Base-by-base conservation (phyloP, 495 filamentous ascomycete species). In the Penicillium macrosclerotiorum region DNA sequence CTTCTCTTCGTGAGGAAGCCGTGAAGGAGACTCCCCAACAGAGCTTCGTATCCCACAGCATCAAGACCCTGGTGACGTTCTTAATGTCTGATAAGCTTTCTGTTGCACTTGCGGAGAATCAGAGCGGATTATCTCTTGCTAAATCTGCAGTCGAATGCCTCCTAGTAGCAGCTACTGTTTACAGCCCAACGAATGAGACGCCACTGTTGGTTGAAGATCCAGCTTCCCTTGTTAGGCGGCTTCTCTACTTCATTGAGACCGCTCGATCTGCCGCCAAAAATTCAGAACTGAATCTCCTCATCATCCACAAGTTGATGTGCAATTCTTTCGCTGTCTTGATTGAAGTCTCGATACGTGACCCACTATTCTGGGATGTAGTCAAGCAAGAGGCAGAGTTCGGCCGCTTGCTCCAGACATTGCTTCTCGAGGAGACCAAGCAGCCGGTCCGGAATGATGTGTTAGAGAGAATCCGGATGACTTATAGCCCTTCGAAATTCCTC, bases 291-390 rank as follows among this genome's bases (percentile, higher is more conserved):
- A 38, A 45, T 3, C 52, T 52, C 20, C 8, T 35, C 8, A 50
- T 44, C n/a, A 44, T 52, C 37, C 59, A 63, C 46, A 73, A 33
- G 51, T 67, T 65, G 54, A 80, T 58, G 51, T 81, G 69, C 34
- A 55, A 75, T 30, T 77, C 76, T 20, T 83, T 90, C 39, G 76
- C 79, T 11, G 70, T 81, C 9, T 66, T 91, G 3, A 64, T 89
- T 0, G 81, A 88, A 58, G 79, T 74, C 12, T 87, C 83, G 31
- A 63, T 82, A 9, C 73, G 80, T 34, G 85, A 79, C 40, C 47
- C 62, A 8, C 43, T 54, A 0, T 76, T 89, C 49, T 88, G 86
- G 85, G 45, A 57, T 3, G 66, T 70, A 4, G 79, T 89, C 48
- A 76, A 73, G 17, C 55, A 65, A 8, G 59, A 66, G 17, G 42